phyloP scores from a whole-genome alignment of 345 rosid species.

The Gossypium bickii region DNA sequence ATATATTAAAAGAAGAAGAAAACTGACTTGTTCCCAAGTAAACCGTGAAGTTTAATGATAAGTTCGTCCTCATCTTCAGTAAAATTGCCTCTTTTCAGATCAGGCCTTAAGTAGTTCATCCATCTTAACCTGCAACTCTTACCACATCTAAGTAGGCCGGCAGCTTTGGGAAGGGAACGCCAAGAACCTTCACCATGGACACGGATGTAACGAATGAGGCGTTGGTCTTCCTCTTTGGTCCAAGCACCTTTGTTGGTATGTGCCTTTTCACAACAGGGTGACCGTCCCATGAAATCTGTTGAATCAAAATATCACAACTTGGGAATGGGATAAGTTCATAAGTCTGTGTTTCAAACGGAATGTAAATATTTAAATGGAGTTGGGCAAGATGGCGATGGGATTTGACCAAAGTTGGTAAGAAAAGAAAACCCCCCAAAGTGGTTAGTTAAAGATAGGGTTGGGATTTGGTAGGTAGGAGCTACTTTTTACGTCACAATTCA shows the following conservation, averaged over 20 bases:
- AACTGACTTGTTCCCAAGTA: conserved; percentile 76
- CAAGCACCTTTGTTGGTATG: conserved; percentile 50
- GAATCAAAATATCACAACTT: neutral
- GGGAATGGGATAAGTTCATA: neutral
- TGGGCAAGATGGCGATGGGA: neutral
- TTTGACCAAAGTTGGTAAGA: neutral
- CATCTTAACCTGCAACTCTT: conserved; percentile 29
- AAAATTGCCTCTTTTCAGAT: conserved; percentile 88
- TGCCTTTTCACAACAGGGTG: conserved; percentile 83
- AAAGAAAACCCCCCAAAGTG: neutral
- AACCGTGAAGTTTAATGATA: conserved; percentile 69
- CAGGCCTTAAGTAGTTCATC: conserved; percentile 71
- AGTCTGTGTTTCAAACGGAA: too few relatives aligned
- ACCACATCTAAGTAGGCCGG: conserved; percentile 85
- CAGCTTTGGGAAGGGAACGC: conserved; percentile 88
- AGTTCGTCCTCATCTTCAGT: conserved; percentile 71
- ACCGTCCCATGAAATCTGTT: conserved; percentile 56
- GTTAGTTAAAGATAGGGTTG: neutral
- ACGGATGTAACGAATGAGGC: conserved; percentile 68
- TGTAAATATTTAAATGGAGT: neutral
- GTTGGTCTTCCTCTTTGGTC: conserved; percentile 62
- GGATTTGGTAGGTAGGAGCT: neutral
- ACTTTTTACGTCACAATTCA: neutral
- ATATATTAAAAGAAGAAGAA: neutral
- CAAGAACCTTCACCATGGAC: conserved; percentile 83